Base-by-base conservation (phyloP, 352 stramenopile genomes). In the Peronospora farinosa region DNA sequence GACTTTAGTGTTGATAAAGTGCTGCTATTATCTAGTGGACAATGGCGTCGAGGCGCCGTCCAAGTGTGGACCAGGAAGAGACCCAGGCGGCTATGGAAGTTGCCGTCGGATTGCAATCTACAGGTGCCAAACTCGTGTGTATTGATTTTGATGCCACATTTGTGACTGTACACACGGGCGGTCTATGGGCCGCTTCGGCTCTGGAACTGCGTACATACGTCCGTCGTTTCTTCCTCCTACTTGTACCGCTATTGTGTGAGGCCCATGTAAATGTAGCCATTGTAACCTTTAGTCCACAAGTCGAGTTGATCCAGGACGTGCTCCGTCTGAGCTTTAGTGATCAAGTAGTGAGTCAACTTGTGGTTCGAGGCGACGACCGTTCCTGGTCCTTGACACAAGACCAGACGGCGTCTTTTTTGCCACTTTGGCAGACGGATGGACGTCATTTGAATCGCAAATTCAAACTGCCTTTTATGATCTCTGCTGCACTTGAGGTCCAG, bases 71-170 rank as follows among this genome's bases (percentile, higher is more conserved):
- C 46, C 47, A 48, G 36, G 40, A 33, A 7, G 50, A 63, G 41
- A 40, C 49, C 25, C 54, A 63, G 35, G 61, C 65, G 35, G 61
- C 65, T 5, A 30, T 54, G 19, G 71, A 86, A 51, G 79, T 78
- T 35, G 67, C 67, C 3, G 39, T 28, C 1, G 59, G 57, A 5
- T 63, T 92, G 28, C 47, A 59, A 7, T 63, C 61, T 8, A 60
- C 54, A 0, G 70, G 74, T 21, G 63, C 64, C 12, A 84, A 74
- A 31, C 72, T 92, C 41, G 75, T 92, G 25, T 90, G 78, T 45
- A 86, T 92, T 54, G 82, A 92, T 62, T 89, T 92, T 50, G 82
- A 92, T 47, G 70, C 79, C 39, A 92, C 82, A 28, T 84, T 92
- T 47, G 72, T 92, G 42, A 54, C 56, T 43, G 65, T 92, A 15